phyloP scores from a whole-genome alignment of 805 yeast species.

The Hanseniaspora meyeri region DNA sequence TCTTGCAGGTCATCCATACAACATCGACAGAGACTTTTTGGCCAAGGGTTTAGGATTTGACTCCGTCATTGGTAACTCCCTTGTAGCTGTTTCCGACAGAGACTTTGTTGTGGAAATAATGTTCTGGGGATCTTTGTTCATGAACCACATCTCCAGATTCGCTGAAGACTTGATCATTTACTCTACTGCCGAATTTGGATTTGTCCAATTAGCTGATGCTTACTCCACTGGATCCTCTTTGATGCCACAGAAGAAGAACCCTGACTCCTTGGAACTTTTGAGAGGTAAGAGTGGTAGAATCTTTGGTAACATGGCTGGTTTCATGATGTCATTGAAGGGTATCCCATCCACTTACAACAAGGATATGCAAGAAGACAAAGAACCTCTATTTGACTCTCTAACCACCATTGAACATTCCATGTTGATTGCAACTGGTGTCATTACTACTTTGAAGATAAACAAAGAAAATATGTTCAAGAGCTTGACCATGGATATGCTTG shows the following conservation, averaged over 20 bases:
- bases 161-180: slow-evolving; percentile 91
- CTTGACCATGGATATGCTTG: slow-evolving; percentile 96
- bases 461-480: slow-evolving; percentile 71
- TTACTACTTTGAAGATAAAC: slow-evolving; percentile 70
- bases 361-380: slow-evolving; percentile 98
- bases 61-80: slow-evolving; percentile 85
- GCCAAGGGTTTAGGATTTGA: slow-evolving; percentile 70
- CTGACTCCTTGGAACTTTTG: slow-evolving; percentile 86
- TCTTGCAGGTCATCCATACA: slow-evolving; percentile 97
- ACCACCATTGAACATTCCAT: slow-evolving; percentile 88
- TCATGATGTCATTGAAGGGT: slow-evolving; percentile 91
- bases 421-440: slow-evolving; percentile 88
- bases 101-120: slow-evolving; percentile 92
- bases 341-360: slow-evolving; percentile 96
- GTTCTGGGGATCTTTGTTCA: slow-evolving; percentile 89
- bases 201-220: slow-evolving; percentile 86
- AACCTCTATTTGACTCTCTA: slow-evolving; percentile 88
- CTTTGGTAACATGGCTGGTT: slow-evolving; percentile 88
- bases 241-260: slow-evolving; percentile 99
- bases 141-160: slow-evolving; percentile 90
- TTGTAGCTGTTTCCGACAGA: slow-evolving; percentile 94
- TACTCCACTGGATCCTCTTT: slow-evolving; percentile 96
- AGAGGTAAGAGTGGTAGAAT: slow-evolving; percentile 97
- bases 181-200: slow-evolving; percentile 96
- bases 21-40: slow-evolving; percentile 87